These are phyloP conservation scores for Bolboschoenus planiculmis DNA, from an alignment of 176 grass and related monocot species.

Conservation along the genomic window DNA sequence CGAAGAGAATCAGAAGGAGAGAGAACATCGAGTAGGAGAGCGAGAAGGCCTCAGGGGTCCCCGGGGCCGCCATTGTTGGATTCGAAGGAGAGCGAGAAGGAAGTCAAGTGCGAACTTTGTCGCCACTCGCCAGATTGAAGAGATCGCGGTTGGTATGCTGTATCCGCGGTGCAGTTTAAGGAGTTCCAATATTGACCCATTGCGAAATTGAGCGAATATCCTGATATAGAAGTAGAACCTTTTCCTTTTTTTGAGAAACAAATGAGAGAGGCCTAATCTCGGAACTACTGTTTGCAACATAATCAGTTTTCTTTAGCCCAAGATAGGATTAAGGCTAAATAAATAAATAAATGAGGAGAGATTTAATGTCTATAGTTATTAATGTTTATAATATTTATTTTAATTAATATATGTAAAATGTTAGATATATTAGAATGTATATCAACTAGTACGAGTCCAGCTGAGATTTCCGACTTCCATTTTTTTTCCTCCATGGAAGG, in stretches of 20 bases:
- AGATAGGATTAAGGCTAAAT: too few species aligned
- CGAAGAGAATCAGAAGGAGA: slow-evolving; percentile 62
- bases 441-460: too few species aligned
- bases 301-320: too few species aligned
- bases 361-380: too few species aligned
- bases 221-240: background rate
- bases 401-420: too few species aligned
- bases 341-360: too few species aligned
- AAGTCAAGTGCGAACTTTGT: background rate
- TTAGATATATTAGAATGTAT: too few species aligned
- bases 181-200: background rate
- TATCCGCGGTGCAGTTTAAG: background rate
- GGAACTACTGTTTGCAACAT: too few species aligned
- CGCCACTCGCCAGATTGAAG: background rate
- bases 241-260: background rate
- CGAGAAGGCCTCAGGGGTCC: background rate
- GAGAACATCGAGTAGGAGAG: slow-evolving; percentile 44
- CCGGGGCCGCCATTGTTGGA: slow-evolving; percentile 17
- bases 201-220: background rate
- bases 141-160: background rate
- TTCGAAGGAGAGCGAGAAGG: background rate
- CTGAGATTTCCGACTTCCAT: too few species aligned
- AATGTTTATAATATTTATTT: too few species aligned
- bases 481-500: too few species aligned
- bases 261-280: too few species aligned